Conservation (phyloP, 495 filamentous ascomycete genomes). For the Penicillium nucicola region DNA sequence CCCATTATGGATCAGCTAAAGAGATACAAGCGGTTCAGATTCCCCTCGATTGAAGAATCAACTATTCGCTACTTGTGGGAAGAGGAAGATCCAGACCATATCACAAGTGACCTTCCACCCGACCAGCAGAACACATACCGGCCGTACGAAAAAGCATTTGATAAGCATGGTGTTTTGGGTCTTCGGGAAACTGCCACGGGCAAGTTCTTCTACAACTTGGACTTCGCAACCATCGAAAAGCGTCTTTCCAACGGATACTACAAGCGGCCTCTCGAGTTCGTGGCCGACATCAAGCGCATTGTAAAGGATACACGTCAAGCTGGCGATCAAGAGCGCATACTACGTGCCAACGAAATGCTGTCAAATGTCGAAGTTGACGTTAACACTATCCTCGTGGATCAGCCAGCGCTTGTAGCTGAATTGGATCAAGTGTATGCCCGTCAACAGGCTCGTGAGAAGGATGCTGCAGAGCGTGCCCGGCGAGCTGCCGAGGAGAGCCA, state of each 20-base stretch:
- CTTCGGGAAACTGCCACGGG: slow-evolving; percentile 65
- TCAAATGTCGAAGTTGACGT: slow-evolving; percentile 93
- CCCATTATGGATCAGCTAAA: slow-evolving; percentile 95
- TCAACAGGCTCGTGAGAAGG: slow-evolving; percentile 66
- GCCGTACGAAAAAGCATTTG: slow-evolving; percentile 71
- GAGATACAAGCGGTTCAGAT: slow-evolving; percentile 78
- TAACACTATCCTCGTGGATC: slow-evolving; percentile 58
- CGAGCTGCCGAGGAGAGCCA: slow-evolving; percentile 46
- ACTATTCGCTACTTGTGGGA: slow-evolving; percentile 76
- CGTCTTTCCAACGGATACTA: slow-evolving; percentile 94
- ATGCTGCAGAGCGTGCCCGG: slow-evolving; percentile 57
- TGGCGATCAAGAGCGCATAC: slow-evolving; percentile 69
- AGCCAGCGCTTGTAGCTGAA: slow-evolving; percentile 62
- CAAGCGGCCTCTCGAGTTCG: slow-evolving; percentile 80
- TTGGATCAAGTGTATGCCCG: slow-evolving; percentile 73
- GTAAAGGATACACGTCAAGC: slow-evolving; percentile 75
- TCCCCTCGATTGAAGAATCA: slow-evolving; percentile 68
- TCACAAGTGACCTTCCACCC: slow-evolving; percentile 70
- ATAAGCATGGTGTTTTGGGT: slow-evolving; percentile 70
- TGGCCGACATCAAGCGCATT: slow-evolving; percentile 77
- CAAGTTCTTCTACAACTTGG: slow-evolving; percentile 92
- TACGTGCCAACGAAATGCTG: slow-evolving; percentile 86
- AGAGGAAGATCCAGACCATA: slow-evolving; percentile 75
- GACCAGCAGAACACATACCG: slow-evolving; percentile 54
- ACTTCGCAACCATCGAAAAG: slow-evolving; percentile 90